Evolutionary conservation across 2,329 filamentous ascomycete genomes (phyloP).

Genomic region (Xylaria arbuscula): DNA sequence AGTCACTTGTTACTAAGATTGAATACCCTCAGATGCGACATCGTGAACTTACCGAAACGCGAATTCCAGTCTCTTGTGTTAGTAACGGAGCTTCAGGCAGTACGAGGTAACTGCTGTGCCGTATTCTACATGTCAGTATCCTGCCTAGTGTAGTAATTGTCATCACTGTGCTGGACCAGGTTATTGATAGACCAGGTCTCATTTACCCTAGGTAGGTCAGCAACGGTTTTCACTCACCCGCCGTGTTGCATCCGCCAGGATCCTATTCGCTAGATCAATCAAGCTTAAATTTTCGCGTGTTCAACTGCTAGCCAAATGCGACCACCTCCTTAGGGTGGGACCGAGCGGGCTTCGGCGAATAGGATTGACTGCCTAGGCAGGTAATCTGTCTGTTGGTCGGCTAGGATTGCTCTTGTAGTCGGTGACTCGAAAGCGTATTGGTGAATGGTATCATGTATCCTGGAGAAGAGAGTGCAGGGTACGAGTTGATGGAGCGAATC

Average conservation of each 20-base stretch:
- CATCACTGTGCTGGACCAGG: conserved; percentile 19
- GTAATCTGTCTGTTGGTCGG: conserved; percentile 3
- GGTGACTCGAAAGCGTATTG: neutral
- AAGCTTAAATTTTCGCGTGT: conserved; percentile 36
- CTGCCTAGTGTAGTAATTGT: conserved; percentile 31
- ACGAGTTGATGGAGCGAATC: neutral
- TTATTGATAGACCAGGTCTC: conserved; percentile 12
- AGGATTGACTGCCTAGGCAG: neutral
- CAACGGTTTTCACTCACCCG: conserved; percentile 28
- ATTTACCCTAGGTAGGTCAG: conserved; percentile 24
- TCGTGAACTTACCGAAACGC: conserved; percentile 27
- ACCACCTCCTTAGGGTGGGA: neutral
- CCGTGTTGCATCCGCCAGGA: conserved; percentile 29
- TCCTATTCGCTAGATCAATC: conserved; percentile 36
- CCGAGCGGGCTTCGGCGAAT: conserved; percentile 3
- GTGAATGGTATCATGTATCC: neutral
- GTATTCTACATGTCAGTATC: neutral
- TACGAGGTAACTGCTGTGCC: neutral
- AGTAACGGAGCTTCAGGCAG: conserved; percentile 8
- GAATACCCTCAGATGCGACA: conserved; percentile 8
- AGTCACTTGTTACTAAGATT: neutral
- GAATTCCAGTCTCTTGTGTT: conserved; percentile 10
- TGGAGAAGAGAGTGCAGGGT: neutral
- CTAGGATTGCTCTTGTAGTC: conserved; percentile 6
- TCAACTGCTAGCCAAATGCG: conserved; percentile 22